Conservation (phyloP, 1,139 yeast species). For the Wickerhamomyces sp. region DNA sequence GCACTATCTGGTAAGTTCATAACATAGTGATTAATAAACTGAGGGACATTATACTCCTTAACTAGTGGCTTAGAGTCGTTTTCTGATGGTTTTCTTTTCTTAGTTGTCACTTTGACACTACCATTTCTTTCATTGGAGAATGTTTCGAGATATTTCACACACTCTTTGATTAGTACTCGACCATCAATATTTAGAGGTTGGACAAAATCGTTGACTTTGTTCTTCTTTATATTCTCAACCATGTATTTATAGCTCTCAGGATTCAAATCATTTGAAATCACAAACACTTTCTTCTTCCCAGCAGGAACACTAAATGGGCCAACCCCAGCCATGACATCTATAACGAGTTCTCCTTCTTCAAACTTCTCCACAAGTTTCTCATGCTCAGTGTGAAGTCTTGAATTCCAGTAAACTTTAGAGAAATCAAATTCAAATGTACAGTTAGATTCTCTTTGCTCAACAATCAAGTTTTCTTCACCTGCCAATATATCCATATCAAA, state of each 20-base stretch:
- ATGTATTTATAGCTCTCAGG: slow-evolving; percentile 79
- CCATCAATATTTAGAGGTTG: slow-evolving; percentile 75
- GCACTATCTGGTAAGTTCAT: slow-evolving; percentile 98
- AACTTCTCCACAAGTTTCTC: slow-evolving; percentile 68
- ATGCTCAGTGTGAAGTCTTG: slow-evolving; percentile 91
- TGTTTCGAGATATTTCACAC: slow-evolving; percentile 45
- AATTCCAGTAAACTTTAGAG: slow-evolving; percentile 95
- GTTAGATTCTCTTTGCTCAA: slow-evolving; percentile 85
- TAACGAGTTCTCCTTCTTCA: slow-evolving; percentile 64
- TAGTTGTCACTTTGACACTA: slow-evolving; percentile 23
- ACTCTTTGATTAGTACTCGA: slow-evolving; percentile 63
- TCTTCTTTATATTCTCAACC: slow-evolving; percentile 55
- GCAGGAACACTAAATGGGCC: slow-evolving; percentile 99
- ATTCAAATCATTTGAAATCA: slow-evolving; percentile 89
- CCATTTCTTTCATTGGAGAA: slow-evolving; percentile 23
- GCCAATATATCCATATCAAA: slow-evolving; percentile 93
- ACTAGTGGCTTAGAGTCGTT: slow-evolving; percentile 26
- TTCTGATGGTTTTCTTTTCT: slow-evolving; percentile 25
- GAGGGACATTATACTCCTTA: slow-evolving; percentile 48
- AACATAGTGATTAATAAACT: slow-evolving; percentile 65
- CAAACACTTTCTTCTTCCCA: slow-evolving; percentile 75
- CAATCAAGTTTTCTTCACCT: slow-evolving; percentile 64
- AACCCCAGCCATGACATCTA: slow-evolving; percentile 98
- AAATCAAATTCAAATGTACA: slow-evolving; percentile 87
- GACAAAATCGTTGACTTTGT: slow-evolving; percentile 61